Base-by-base conservation (phyloP, 2,329 filamentous ascomycete genomes). In the Aspergillus novofumigatus region DNA sequence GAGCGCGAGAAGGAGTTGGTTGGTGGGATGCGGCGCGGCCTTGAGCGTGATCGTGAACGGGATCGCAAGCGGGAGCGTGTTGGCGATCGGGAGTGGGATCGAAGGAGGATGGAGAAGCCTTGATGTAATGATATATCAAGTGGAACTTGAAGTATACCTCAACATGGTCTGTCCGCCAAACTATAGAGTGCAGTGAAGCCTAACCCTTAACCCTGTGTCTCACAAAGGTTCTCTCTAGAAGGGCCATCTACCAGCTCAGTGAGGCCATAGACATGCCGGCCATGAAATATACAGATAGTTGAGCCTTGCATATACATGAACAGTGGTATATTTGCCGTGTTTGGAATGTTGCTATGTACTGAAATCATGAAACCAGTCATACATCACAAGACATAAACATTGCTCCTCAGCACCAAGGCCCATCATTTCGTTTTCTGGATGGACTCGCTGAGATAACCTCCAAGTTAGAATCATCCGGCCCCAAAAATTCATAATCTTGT, bases 1-100 rank as follows among this genome's bases (percentile, higher is more conserved):
- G 91, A 92, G 72, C 91, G 90, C 72, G 88, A 89, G 48, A 86
- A 85, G 69, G 88, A 88, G 42, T 79, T 95, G 42, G 81, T 85
- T 67, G 85, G 84, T 70, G 84, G 78, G 64, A 82, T 82, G 10
- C 81, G 83, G 62, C 80, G 82, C 59, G 86, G 85, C 55, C 68
- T 74, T 21, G 70, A 72, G 52, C 67, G 73, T 49, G 75, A 75
- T 57, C 66, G 71, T 14, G 71, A 73, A 45, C 61, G 70, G n/a
- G 73, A 77, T 55, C 61, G 72, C 55, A 74, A 73, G 63, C 65
- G 62, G 21, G 72, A 72, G 52, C 61, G 65, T 41, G 67, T 63
- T 0, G 69, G 68, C 1, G 67, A 72, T 48, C 59, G 72, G 60
- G 74, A 76, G 60, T 75, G 74, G 72, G 70, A 72, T 57, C 63